Evolutionary conservation across 2,329 filamentous ascomycete genomes (phyloP).

Genomic region (Pseudogymnoascus verrucosus): DNA sequence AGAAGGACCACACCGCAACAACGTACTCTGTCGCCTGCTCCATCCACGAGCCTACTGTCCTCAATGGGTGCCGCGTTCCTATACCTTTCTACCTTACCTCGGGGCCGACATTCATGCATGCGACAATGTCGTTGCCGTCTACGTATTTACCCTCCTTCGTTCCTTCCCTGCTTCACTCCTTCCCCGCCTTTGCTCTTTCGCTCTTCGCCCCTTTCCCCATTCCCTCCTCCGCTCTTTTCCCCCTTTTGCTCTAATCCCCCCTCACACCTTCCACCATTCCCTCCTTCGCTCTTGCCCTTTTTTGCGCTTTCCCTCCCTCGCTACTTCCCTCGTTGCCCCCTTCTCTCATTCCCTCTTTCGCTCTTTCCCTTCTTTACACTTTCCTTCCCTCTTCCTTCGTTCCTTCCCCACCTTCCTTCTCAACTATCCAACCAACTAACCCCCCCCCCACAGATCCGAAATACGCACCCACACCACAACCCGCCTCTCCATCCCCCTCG

Average conservation of each 20-base stretch:
- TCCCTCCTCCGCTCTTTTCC: no score
- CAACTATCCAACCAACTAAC: background rate
- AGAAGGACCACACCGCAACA: background rate
- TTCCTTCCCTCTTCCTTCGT: no score
- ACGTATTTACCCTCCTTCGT: background rate
- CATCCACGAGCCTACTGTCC: background rate
- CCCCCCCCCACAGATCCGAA: background rate
- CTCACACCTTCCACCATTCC: no score
- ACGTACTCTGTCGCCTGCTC: background rate
- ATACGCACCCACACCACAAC: background rate
- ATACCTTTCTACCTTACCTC: conserved; percentile 18
- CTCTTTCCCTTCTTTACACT: no score
- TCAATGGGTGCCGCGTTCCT: conserved; percentile 6
- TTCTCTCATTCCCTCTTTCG: background rate
- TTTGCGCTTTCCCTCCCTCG: background rate
- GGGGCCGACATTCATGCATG: conserved; percentile 6
- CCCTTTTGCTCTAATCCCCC: no score
- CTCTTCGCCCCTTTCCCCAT: no score
- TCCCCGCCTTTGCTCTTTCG: no score
- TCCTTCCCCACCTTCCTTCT: no score
- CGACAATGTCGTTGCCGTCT: background rate
- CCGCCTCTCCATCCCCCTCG: background rate
- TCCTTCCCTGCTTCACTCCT: no score
- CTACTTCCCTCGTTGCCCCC: background rate
- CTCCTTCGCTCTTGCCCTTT: no score